A percentile compares a stretch with the other conserved stretches of the same genome.
Evolutionary conservation across 768 basidiomycete genomes (phyloP).

Genomic region (Naganishia vaughanmartiniae): DNA sequence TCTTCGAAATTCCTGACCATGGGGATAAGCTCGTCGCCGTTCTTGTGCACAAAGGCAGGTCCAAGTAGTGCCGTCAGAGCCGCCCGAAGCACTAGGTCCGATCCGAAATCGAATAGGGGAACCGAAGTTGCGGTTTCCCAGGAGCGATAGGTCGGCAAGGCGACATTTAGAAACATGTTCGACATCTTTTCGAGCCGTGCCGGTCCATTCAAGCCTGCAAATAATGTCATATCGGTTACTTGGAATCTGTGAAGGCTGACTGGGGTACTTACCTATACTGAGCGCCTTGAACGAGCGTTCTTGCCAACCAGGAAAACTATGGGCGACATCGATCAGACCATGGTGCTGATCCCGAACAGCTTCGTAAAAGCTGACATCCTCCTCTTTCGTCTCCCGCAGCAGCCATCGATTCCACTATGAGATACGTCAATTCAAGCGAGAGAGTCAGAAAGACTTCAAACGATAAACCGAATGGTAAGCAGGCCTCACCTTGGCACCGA

Average conservation of each 20-base stretch:
- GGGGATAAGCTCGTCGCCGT: slow-evolving; percentile 5
- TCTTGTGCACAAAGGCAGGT: background rate
- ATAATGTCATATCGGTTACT: background rate
- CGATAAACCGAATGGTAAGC: background rate
- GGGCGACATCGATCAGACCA: slow-evolving; percentile 3
- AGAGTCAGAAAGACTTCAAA: slow-evolving; percentile 44
- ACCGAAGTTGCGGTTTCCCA: background rate
- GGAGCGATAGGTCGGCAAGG: background rate
- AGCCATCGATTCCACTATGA: slow-evolving; percentile 26
- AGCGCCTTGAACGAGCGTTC: slow-evolving; percentile 8
- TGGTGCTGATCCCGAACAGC: background rate
- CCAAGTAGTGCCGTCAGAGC: background rate
- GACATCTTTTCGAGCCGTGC: background rate
- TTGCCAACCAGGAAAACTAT: slow-evolving; percentile 5
- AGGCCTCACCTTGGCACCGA: slow-evolving; percentile 3
- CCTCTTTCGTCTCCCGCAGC: slow-evolving; percentile 16
- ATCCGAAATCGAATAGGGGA: slow-evolving; percentile 14
- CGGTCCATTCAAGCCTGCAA: background rate
- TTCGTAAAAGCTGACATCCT: slow-evolving; percentile 15
- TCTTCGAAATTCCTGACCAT: slow-evolving; percentile 7
- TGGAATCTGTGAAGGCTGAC: background rate
- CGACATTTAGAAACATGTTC: background rate
- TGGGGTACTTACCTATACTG: background rate
- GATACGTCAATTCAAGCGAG: background rate
- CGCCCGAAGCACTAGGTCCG: slow-evolving; percentile 14